These are phyloP conservation scores for Sungouiella thailandica DNA, from an alignment of 805 yeast genomes.

Conservation along the genomic window DNA sequence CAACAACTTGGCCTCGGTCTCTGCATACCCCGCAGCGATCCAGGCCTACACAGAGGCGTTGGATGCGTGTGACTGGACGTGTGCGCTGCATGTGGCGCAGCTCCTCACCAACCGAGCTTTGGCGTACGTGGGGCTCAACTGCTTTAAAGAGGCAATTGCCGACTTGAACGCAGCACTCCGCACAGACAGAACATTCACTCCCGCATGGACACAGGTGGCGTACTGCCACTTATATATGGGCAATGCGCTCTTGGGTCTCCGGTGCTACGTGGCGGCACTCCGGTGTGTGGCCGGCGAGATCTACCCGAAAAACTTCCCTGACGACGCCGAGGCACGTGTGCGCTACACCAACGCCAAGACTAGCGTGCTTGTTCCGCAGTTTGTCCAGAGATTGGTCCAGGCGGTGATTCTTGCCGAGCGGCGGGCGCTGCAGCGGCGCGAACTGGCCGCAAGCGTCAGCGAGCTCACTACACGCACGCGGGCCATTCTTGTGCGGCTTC, in stretches of 20 bases:
- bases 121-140: slow-evolving; percentile 37
- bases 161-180: slow-evolving; percentile 31
- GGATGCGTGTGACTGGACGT: slow-evolving; percentile 14
- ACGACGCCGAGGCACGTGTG: slow-evolving; percentile 7
- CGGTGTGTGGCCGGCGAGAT: slow-evolving; percentile 27
- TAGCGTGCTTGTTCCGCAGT: slow-evolving; percentile 30
- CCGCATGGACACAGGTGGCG: slow-evolving; percentile 42
- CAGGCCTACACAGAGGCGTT: slow-evolving; percentile 34
- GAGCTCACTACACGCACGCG: slow-evolving; percentile 20
- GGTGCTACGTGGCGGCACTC: slow-evolving; percentile 30
- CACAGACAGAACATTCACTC: slow-evolving; percentile 29
- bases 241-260: slow-evolving; percentile 25
- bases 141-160: slow-evolving; percentile 34
- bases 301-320: slow-evolving; percentile 20
- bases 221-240: slow-evolving; percentile 41
- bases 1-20: slow-evolving; percentile 33
- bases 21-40: slow-evolving; percentile 36
- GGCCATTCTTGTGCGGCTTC: slow-evolving; percentile 22
- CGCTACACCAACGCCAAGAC: slow-evolving; percentile 21
- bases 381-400: slow-evolving; percentile 31
- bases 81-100: slow-evolving; percentile 21
- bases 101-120: slow-evolving; percentile 35
- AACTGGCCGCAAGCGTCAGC: slow-evolving; percentile 20
- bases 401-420: slow-evolving; percentile 31
- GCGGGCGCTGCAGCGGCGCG: slow-evolving; percentile 34